phyloP scores from a whole-genome alignment of 2,329 filamentous ascomycete genomes.

The Botrytis porri region DNA sequence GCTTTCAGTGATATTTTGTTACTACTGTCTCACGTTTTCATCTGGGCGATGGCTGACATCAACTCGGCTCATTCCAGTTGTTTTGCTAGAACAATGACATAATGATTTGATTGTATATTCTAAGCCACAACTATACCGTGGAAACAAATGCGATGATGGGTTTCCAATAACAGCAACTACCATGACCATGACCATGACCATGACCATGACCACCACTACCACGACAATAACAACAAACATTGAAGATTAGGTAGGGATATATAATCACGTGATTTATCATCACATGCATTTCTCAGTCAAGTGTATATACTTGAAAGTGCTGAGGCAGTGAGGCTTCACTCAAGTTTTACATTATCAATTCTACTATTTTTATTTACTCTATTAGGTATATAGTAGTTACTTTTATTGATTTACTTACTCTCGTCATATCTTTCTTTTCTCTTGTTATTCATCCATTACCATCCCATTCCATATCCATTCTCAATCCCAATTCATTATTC shows the following conservation, averaged over 20 bases:
- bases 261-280: not conserved
- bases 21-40: not conserved
- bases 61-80: not conserved
- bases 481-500: not conserved
- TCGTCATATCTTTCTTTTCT: not conserved
- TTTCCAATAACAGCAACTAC: not conserved
- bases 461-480: not conserved
- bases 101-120: no score
- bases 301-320: no score
- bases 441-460: not conserved
- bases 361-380: no score
- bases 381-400: no score
- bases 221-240: not conserved
- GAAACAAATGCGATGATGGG: not conserved
- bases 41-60: not conserved
- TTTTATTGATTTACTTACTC: not conserved
- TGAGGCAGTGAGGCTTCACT: not conserved
- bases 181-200: not conserved
- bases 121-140: not conserved
- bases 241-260: fast-evolving
- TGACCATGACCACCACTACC: no score
- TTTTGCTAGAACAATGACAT: not conserved
- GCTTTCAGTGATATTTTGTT: not conserved
- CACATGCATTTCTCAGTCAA: not conserved
- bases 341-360: not conserved